phyloP scores from a whole-genome alignment of 2,329 filamentous ascomycete species.

The Claviceps purpurea region DNA sequence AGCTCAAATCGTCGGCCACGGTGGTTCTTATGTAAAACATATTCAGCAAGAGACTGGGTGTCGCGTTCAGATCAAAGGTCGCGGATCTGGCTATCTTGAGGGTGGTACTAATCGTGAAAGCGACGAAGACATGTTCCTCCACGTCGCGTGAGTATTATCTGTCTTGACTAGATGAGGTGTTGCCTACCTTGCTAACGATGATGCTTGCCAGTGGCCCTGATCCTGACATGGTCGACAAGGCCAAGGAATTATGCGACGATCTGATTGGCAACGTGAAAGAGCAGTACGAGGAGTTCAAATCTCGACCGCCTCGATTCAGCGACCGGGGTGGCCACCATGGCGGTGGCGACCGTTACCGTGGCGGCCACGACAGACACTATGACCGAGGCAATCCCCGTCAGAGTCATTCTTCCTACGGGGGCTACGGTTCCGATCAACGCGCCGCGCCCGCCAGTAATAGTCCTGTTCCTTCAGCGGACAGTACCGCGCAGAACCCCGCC shows the following conservation, averaged over 20 bases:
- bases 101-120: conserved; percentile 77
- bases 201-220: conserved; percentile 61
- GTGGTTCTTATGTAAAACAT: conserved; percentile 92
- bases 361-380: conserved; percentile 17
- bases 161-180: background rate
- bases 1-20: conserved; percentile 89
- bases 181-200: background rate
- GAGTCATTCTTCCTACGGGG: conserved; percentile 16
- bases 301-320: conserved; percentile 56
- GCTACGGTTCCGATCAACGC: conserved; percentile 15
- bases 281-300: conserved; percentile 86
- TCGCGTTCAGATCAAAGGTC: conserved; percentile 95
- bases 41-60: conserved; percentile 93
- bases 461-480: conserved; percentile 18
- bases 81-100: conserved; percentile 88
- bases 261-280: conserved; percentile 74
- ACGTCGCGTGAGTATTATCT: conserved; percentile 62
- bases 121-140: conserved; percentile 92
- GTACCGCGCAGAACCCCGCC: conserved; percentile 13
- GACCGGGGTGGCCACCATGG: conserved; percentile 25
- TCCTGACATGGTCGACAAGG: conserved; percentile 69
- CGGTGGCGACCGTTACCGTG: conserved; percentile 18
- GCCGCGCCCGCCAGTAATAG: conserved; percentile 24
- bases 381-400: conserved; percentile 16
- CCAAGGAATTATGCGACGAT: conserved; percentile 80